phyloP scores from a whole-genome alignment of 2,329 filamentous ascomycete species.

The Pseudogymnoascus sp. region DNA sequence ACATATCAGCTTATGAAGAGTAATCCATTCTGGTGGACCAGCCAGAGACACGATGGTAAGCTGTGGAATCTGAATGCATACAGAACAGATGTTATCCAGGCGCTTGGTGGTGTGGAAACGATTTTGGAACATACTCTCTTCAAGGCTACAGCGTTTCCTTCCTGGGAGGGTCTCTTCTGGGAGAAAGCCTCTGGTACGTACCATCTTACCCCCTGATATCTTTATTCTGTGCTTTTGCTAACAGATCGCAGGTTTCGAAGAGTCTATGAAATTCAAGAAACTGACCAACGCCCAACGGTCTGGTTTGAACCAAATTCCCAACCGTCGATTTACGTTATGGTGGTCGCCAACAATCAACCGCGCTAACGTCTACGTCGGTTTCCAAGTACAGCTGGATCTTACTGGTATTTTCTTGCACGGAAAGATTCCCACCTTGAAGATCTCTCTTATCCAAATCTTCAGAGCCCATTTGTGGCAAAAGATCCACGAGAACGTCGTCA shows the following conservation, averaged over 20 bases:
- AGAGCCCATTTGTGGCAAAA: constrained; percentile 99
- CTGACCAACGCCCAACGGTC: constrained; percentile 93
- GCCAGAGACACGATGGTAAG: constrained; percentile 92
- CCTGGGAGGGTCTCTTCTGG: constrained; percentile 96
- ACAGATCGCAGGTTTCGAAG: constrained; percentile 29
- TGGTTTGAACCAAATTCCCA: constrained; percentile 96
- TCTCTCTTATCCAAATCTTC: constrained; percentile 98
- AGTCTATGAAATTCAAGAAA: constrained; percentile 96
- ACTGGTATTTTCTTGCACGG: constrained; percentile 99
- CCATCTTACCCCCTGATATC: constrained; percentile 41
- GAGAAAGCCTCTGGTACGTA: constrained; percentile 47
- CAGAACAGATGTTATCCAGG: constrained; percentile 93
- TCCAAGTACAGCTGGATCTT: constrained; percentile 95
- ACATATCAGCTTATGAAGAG: constrained; percentile 98
- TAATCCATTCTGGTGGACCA: constrained; percentile 99
- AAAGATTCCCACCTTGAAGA: constrained; percentile 97
- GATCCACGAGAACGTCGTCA: constrained; percentile 96
- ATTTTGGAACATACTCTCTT: constrained; percentile 96
- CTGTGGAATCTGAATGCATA: constrained; percentile 96
- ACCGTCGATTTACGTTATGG: constrained; percentile 96
- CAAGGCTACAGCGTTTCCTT: constrained; percentile 93
- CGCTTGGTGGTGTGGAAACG: constrained; percentile 84
- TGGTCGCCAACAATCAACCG: constrained; percentile 93
- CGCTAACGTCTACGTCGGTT: constrained; percentile 97
- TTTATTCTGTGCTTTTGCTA: constrained; percentile 1